Percentiles rank a stretch among this genome's conserved stretches.
These are phyloP conservation scores for Alnus glutinosa DNA, from an alignment of 306 rosid species.

Conservation along the genomic window DNA sequence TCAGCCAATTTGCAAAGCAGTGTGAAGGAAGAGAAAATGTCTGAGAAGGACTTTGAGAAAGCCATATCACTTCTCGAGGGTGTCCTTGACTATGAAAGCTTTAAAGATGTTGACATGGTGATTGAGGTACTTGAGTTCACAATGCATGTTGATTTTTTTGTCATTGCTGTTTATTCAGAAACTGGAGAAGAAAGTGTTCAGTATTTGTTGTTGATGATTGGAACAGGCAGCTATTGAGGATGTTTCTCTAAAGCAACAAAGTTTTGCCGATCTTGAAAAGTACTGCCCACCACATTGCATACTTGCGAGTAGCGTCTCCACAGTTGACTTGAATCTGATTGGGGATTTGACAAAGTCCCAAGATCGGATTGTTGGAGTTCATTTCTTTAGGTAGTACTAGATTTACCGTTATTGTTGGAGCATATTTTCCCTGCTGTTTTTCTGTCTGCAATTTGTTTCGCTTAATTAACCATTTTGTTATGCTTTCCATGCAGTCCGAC, in stretches of 20 bases:
- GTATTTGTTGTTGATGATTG: conserved; percentile 30
- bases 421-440: neutral
- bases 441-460: neutral
- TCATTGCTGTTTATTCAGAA: conserved; percentile 17
- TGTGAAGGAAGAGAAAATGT: conserved; percentile 76
- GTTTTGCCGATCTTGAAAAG: conserved; percentile 88
- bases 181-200: conserved; percentile 16
- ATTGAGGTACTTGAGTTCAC: conserved; percentile 64
- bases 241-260: conserved; percentile 84
- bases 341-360: conserved; percentile 79
- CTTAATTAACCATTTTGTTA: conserved; percentile 15
- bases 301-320: conserved; percentile 91
- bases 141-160: conserved; percentile 8
- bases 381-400: conserved; percentile 78
- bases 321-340: conserved; percentile 89
- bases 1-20: conserved; percentile 53
- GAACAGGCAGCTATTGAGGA: conserved; percentile 91
- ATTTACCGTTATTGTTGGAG: neutral
- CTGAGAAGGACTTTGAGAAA: conserved; percentile 67
- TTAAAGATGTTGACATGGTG: conserved; percentile 89
- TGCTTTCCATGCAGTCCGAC: conserved; percentile 75
- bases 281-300: conserved; percentile 88
- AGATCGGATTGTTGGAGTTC: conserved; percentile 87
- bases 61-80: conserved; percentile 75
- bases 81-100: conserved; percentile 68